Base-by-base conservation (phyloP, 192 early-diverging fungal species). In the Coemansia sp. region DNA sequence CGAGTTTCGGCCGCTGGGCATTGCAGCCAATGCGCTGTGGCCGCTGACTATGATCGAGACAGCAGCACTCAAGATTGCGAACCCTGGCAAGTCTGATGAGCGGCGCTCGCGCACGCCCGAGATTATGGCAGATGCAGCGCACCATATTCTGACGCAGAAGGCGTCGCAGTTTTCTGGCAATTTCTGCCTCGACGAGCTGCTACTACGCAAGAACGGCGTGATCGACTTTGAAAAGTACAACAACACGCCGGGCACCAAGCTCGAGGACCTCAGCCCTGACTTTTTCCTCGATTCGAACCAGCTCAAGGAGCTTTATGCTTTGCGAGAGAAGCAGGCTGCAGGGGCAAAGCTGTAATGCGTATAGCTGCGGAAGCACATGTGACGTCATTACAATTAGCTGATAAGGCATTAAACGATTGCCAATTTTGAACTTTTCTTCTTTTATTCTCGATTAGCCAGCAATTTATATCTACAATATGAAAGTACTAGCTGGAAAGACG, bases 91-190 rank as follows among this genome's bases (percentile, higher is more conserved):
- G 27, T 32, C 35, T 45, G 57, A 51, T 9, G 47, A 17, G 15
- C 61, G 59, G 38, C 50, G 55, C 24, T 64, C 65, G 45, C 73
- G 79, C 59, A 71, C 58, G 29, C 81, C 88, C 5, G 86, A 87
- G 51, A 92, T 93, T 55, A 90, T 92, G 88, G 88, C 90, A 1
- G 92, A 93, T 72, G 92, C 92, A 0, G 91, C 90, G 8, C 74
- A 85, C 52, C 39, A 82, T 38, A 80, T 94, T 21, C 71, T 92
- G 51, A 76, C 69, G 54, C 86, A 91, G 76, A 69, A 83, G 19
- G 49, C 82, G 14, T 45, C 65, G 24, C 62, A 67, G 50, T 89
- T 88, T 57, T 80, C 82, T 0, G 90, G 88, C 62, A 84, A 93
- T 53, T 90, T 93, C 68, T 82, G 83, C 53, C 84, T 94, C n/a